phyloP scores from a whole-genome alignment of 192 early-diverging fungal genomes.

The Mortierella alpina region DNA sequence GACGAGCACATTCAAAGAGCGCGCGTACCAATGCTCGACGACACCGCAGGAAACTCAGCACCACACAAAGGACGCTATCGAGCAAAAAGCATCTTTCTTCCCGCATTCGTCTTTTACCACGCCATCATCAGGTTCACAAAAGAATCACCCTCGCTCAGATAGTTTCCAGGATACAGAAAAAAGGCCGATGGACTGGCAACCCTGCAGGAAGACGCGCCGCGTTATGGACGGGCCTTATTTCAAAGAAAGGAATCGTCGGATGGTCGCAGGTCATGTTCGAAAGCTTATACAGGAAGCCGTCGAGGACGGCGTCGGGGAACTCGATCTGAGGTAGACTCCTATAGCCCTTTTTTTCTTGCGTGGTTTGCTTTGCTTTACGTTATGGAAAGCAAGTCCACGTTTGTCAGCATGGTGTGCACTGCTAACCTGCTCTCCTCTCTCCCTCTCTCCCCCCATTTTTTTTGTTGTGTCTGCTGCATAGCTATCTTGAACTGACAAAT shows the following conservation, averaged over 20 bases:
- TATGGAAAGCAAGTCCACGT: background rate
- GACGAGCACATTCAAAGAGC: conserved; percentile 16
- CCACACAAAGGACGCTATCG: too few relatives aligned
- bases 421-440: background rate
- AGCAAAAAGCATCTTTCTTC: too few relatives aligned
- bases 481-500: conserved; percentile 40
- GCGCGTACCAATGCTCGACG: conserved; percentile 2
- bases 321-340: conserved; percentile 40
- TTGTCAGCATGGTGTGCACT: background rate
- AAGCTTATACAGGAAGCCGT: conserved; percentile 49
- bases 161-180: conserved; percentile 21
- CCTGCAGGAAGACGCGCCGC: conserved; percentile 27
- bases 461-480: background rate
- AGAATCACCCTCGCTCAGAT: conserved; percentile 13
- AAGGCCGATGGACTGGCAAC: conserved; percentile 22
- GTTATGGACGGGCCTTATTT: conserved; percentile 32
- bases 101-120: conserved; percentile 4
- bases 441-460: background rate
- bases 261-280: conserved; percentile 42
- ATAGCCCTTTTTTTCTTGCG: background rate
- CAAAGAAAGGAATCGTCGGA: conserved; percentile 28
- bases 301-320: conserved; percentile 44
- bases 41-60: background rate
- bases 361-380: background rate
- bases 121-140: background rate